These are phyloP conservation scores for Nasturtium officinale DNA, from an alignment of 345 rosid species.

Conservation along the genomic window DNA sequence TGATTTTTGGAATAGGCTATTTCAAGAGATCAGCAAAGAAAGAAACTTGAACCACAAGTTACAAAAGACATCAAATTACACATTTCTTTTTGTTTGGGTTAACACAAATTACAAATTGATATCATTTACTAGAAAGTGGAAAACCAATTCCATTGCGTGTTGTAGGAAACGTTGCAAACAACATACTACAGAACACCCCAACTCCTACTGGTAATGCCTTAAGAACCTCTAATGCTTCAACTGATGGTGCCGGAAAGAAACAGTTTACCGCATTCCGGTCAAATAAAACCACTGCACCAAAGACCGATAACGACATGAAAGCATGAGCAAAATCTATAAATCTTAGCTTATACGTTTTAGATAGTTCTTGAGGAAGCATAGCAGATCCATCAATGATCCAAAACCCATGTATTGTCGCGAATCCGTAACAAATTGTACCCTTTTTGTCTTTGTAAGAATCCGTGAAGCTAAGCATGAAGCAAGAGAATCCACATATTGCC, in stretches of 20 bases:
- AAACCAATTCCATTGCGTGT: slow-evolving; percentile 92
- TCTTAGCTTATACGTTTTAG: slow-evolving; percentile 53
- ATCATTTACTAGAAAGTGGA: slow-evolving; percentile 56
- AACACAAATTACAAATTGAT: slow-evolving; percentile 2
- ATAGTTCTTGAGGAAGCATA: slow-evolving; percentile 56
- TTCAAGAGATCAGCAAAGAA: background rate
- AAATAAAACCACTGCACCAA: slow-evolving; percentile 71
- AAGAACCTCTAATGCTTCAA: slow-evolving; percentile 65
- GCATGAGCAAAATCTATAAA: slow-evolving; percentile 83
- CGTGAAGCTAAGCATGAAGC: slow-evolving; percentile 72
- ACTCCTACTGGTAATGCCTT: slow-evolving; percentile 79
- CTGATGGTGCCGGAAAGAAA: slow-evolving; percentile 77
- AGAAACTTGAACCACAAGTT: slow-evolving; percentile 17
- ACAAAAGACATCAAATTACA: background rate
- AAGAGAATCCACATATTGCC: slow-evolving; percentile 66
- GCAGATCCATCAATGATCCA: slow-evolving; percentile 87
- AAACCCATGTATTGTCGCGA: slow-evolving; percentile 67
- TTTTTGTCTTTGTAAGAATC: slow-evolving; percentile 77
- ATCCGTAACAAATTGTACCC: slow-evolving; percentile 72
- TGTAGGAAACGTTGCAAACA: slow-evolving; percentile 82
- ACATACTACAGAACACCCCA: slow-evolving; percentile 74
- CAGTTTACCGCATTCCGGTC: slow-evolving; percentile 73
- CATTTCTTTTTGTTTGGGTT: no score
- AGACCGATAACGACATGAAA: slow-evolving; percentile 74
- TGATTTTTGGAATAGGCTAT: background rate